Percentiles rank a stretch among this genome's conserved stretches.
Conservation (phyloP, 202 grass and related monocot genomes). For the Hordeum pubiflorum region DNA sequence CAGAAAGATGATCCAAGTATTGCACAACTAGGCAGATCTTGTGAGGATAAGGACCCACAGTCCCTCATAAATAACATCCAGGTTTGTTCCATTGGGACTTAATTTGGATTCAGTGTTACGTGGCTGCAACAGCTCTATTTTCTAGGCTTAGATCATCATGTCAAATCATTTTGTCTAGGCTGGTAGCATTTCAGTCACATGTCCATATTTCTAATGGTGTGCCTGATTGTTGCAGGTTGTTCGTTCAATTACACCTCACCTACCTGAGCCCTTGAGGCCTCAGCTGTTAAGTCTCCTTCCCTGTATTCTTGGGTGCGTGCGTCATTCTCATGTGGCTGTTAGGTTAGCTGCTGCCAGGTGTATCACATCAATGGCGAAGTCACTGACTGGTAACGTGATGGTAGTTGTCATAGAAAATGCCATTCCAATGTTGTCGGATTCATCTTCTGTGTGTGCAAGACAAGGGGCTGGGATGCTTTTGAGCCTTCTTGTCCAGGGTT, state of each 20-base stretch:
- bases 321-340: constrained; percentile 88
- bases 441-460: constrained; percentile 79
- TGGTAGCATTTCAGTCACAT: neutral
- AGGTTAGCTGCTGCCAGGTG: constrained; percentile 94
- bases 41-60: constrained; percentile 86
- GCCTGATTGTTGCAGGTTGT: constrained; percentile 56
- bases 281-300: constrained; percentile 84
- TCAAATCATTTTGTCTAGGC: neutral
- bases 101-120: neutral
- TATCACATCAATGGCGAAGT: constrained; percentile 93
- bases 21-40: constrained; percentile 50
- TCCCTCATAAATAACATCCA: constrained; percentile 95
- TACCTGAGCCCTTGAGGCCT: constrained; percentile 59
- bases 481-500: constrained; percentile 93
- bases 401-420: constrained; percentile 77
- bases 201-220: constrained; percentile 4
- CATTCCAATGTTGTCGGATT: constrained; percentile 90
- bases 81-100: constrained; percentile 41
- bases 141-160: constrained; percentile 10
- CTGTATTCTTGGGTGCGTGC: constrained; percentile 68
- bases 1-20: constrained; percentile 51
- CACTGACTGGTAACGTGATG: constrained; percentile 76
- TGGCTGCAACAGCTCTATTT: neutral
- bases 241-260: constrained; percentile 65
- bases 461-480: constrained; percentile 96